These are phyloP conservation scores for Adansonia madagascariensis DNA, from an alignment of 441 rosid species.

Conservation along the genomic window DNA sequence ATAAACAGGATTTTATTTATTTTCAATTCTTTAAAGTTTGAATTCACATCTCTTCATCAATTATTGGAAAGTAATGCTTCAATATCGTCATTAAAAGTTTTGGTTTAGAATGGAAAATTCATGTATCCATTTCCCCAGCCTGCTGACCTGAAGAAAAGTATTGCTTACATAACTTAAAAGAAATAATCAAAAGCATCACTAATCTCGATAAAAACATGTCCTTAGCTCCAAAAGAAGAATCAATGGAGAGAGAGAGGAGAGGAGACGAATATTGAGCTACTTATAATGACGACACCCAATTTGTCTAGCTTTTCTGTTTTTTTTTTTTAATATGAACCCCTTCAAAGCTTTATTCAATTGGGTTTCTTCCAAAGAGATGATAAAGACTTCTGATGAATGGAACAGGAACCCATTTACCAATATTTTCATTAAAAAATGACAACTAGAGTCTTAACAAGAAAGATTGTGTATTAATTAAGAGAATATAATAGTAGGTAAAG, in stretches of 20 bases:
- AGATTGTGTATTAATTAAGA: conserved; percentile 12
- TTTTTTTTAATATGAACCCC: conserved; percentile 2
- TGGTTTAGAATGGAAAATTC: not conserved
- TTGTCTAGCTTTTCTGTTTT: conserved; percentile 3
- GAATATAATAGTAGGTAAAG: conserved; percentile 23
- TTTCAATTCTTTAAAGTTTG: too few species aligned
- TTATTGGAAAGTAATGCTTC: not conserved
- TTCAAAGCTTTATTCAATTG: not conserved
- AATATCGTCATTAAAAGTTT: not conserved
- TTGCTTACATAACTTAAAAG: not conserved
- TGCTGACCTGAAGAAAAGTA: not conserved
- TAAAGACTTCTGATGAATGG: conserved; percentile 33
- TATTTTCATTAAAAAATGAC: conserved; percentile 26
- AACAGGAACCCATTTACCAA: conserved; percentile 26
- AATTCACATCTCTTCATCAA: not conserved
- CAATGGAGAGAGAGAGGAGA: conserved; percentile 10
- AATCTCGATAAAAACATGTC: conserved; percentile 6
- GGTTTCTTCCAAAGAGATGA: conserved; percentile 29
- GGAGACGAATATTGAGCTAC: not conserved
- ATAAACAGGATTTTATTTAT: too few species aligned
- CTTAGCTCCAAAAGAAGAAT: not conserved
- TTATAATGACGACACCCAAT: conserved; percentile 25
- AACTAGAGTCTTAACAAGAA: conserved; percentile 22
- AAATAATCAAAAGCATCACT: not conserved
- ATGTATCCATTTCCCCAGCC: too few species aligned